Evolutionary conservation across 495 filamentous ascomycete species (phyloP).

Genomic region (Penicillium antarcticum): DNA sequence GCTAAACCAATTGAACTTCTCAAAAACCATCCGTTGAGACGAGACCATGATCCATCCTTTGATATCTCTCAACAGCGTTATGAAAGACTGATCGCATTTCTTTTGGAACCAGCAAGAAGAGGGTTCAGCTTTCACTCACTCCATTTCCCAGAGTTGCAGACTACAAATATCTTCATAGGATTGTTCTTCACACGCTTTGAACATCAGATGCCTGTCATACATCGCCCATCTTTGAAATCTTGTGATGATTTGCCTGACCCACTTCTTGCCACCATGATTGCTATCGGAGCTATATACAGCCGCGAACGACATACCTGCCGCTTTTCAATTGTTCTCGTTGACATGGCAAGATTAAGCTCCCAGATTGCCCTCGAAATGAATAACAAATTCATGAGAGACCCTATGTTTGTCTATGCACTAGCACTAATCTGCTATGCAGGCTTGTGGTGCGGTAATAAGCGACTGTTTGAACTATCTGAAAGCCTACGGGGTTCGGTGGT

Average conservation of each 20-base stretch:
- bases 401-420: conserved; percentile 4
- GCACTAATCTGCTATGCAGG: conserved; percentile 3
- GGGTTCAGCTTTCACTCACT: conserved; percentile 5
- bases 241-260: conserved; percentile 3
- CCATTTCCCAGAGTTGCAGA: conserved; percentile 2
- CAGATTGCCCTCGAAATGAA: conserved; percentile 6
- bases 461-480: conserved; percentile 6
- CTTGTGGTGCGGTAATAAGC: conserved; percentile 9
- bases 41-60: neutral
- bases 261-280: conserved; percentile 6
- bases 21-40: neutral
- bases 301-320: conserved; percentile 6
- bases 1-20: conserved; percentile 4
- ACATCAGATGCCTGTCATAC: conserved; percentile 3
- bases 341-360: conserved; percentile 5
- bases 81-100: neutral
- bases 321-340: conserved; percentile 5
- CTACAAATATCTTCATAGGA: conserved; percentile 4
- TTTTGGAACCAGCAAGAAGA: conserved; percentile 1
- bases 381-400: conserved; percentile 7
- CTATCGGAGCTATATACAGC: conserved; percentile 7
- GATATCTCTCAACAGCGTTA: conserved; percentile 3
- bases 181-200: conserved; percentile 6
- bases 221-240: conserved; percentile 1
- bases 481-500: neutral